Conservation (phyloP, 1,284 basidiomycete species). For the Heliocybe sulcata region DNA sequence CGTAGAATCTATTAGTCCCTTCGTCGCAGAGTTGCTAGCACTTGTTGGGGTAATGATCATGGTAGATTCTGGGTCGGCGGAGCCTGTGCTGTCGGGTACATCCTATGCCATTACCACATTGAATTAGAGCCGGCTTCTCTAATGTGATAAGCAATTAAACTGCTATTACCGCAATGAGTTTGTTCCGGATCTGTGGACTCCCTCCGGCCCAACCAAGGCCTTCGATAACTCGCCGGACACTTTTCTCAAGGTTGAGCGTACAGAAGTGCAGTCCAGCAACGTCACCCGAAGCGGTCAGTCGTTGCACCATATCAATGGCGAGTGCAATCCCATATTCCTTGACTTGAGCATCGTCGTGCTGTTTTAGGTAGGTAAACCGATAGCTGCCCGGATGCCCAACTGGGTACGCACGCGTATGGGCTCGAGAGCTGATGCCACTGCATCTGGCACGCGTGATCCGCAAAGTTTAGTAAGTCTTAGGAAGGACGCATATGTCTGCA, state of each 20-base stretch:
- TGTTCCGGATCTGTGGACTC: conserved; percentile 41
- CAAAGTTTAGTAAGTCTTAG: conserved; percentile 87
- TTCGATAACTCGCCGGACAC: conserved; percentile 85
- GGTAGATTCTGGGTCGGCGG: conserved; percentile 11
- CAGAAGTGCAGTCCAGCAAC: conserved; percentile 91
- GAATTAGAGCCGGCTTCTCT: background rate
- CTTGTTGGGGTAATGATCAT: conserved; percentile 53
- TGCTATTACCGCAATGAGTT: conserved; percentile 57
- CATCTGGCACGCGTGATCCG: conserved; percentile 72
- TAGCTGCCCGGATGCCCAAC: background rate
- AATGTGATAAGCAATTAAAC: background rate
- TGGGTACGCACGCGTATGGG: conserved; percentile 63
- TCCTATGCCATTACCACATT: conserved; percentile 6
- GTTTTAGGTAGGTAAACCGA: conserved; percentile 5
- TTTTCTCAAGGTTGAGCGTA: conserved; percentile 97
- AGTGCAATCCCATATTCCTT: conserved; percentile 85
- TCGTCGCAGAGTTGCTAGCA: conserved; percentile 52
- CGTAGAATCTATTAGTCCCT: conserved; percentile 28
- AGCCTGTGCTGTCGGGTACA: conserved; percentile 4
- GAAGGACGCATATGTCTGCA: conserved; percentile 95
- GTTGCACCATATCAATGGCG: conserved; percentile 70
- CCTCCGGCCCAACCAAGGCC: conserved; percentile 61
- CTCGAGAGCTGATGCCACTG: conserved; percentile 65
- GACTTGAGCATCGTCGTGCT: conserved; percentile 88
- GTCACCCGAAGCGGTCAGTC: conserved; percentile 46